phyloP scores from a whole-genome alignment of 2,329 filamentous ascomycete species.

The Orbilia brochopaga region DNA sequence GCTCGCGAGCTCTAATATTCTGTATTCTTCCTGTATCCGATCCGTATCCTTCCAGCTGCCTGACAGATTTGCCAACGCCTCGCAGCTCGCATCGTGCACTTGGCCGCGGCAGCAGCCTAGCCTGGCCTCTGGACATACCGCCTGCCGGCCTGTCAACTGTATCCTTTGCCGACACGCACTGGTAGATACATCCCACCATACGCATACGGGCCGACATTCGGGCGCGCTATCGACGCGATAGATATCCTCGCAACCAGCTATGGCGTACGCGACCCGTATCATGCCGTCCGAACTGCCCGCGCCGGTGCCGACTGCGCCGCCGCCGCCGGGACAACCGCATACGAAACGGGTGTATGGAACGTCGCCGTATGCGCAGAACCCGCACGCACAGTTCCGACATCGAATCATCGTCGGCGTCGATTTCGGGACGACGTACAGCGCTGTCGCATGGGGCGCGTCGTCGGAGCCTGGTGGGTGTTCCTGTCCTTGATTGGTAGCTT shows the following conservation, averaged over 20 bases:
- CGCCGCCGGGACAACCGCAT: slow-evolving; percentile 2
- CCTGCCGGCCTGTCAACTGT: neutral
- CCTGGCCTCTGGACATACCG: too few species aligned
- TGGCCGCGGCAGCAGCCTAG: too few species aligned
- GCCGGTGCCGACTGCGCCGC: slow-evolving; percentile 15
- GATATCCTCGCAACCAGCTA: slow-evolving; percentile 15
- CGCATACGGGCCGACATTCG: neutral
- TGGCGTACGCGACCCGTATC: slow-evolving; percentile 41
- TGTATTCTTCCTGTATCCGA: neutral
- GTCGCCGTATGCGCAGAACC: slow-evolving; percentile 35
- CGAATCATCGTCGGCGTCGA: slow-evolving; percentile 52
- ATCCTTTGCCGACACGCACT: neutral
- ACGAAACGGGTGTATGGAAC: slow-evolving; percentile 28
- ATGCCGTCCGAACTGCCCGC: slow-evolving; percentile 39
- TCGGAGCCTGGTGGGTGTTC: slow-evolving; percentile 43
- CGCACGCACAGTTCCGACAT: slow-evolving; percentile 37
- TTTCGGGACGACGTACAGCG: slow-evolving; percentile 53
- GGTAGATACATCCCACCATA: neutral
- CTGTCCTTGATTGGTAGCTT: neutral
- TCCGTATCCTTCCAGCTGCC: neutral
- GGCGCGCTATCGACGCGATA: neutral
- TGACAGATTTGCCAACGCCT: too few species aligned
- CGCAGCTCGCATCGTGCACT: too few species aligned
- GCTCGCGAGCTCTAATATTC: neutral
- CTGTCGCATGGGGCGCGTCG: slow-evolving; percentile 52